phyloP scores from a whole-genome alignment of 1,284 basidiomycete genomes.

The Ganoderma resinaceum region DNA sequence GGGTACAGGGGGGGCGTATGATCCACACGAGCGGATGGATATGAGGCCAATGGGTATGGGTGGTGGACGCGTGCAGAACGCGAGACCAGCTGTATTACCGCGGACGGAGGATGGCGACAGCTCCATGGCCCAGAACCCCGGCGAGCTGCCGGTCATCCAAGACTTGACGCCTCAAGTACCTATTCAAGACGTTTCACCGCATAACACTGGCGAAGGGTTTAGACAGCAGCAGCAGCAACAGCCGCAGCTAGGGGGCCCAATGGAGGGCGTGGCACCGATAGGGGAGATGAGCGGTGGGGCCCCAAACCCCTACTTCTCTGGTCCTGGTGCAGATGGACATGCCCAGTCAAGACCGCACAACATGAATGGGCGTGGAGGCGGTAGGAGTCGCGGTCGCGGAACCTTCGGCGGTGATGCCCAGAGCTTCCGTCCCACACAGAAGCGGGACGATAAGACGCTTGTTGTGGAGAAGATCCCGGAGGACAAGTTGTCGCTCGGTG shows the following conservation, averaged over 20 bases:
- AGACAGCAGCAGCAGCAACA: constrained; percentile 13
- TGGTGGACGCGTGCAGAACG: constrained; percentile 49
- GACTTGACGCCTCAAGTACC: constrained; percentile 70
- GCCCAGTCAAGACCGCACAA: constrained; percentile 24
- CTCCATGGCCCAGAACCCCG: constrained; percentile 52
- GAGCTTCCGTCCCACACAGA: constrained; percentile 63
- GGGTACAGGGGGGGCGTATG: constrained; percentile 60
- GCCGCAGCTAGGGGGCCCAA: background rate
- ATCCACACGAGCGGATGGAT: constrained; percentile 82
- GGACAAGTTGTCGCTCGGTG: constrained; percentile 79
- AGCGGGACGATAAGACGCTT: constrained; percentile 82
- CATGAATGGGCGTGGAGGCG: constrained; percentile 37
- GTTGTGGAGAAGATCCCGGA: constrained; percentile 95
- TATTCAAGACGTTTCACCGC: constrained; percentile 37
- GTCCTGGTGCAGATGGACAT: constrained; percentile 26
- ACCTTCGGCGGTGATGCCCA: constrained; percentile 68
- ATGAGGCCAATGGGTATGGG: constrained; percentile 54
- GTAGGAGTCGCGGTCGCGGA: constrained; percentile 48
- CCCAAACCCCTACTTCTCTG: constrained; percentile 17
- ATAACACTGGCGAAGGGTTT: constrained; percentile 24
- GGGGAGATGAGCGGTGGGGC: constrained; percentile 15
- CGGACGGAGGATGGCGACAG: constrained; percentile 56
- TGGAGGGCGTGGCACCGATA: constrained; percentile 18
- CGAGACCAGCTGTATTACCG: constrained; percentile 63
- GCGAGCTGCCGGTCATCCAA: constrained; percentile 80